A percentile compares a stretch with the other conserved stretches of the same genome.
Conservation (phyloP, 306 rosid genomes). For the Sindora glabra region DNA sequence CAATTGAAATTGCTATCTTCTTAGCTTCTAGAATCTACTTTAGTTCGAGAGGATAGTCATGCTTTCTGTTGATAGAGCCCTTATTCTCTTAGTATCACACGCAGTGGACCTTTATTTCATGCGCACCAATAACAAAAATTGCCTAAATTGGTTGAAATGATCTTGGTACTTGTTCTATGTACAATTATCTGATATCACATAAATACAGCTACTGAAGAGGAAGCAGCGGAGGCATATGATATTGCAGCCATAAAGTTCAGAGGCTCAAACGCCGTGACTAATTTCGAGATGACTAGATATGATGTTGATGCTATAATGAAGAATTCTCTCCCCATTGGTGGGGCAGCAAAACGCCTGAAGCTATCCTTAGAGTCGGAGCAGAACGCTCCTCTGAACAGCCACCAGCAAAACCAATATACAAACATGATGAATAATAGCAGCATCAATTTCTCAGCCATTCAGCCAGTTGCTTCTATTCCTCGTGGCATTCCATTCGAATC, state of each 20-base stretch:
- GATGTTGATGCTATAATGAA: constrained; percentile 80
- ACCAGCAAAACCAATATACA: constrained; percentile 35
- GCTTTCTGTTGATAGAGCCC: no score
- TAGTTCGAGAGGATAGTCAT: no score
- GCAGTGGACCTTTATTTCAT: no score
- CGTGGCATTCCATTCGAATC: constrained; percentile 63
- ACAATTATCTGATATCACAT: background rate
- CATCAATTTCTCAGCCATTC: constrained; percentile 62
- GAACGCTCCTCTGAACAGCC: constrained; percentile 23
- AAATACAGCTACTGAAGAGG: constrained; percentile 84
- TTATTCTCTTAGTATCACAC: no score
- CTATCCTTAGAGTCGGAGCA: constrained; percentile 62
- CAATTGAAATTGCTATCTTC: background rate
- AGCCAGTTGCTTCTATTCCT: constrained; percentile 48
- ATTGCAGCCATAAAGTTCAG: constrained; percentile 94
- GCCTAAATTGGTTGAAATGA: background rate
- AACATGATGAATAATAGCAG: constrained; percentile 33
- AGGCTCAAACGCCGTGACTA: constrained; percentile 83
- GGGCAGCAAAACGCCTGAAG: constrained; percentile 84
- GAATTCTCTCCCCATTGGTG: constrained; percentile 83
- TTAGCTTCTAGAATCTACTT: no score
- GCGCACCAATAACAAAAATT: no score
- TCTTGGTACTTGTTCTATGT: background rate
- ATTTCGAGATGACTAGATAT: constrained; percentile 89
- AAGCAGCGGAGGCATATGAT: constrained; percentile 95